These are phyloP conservation scores for Chenopodium album DNA, from an alignment of 148 eudicot species.

Conservation along the genomic window DNA sequence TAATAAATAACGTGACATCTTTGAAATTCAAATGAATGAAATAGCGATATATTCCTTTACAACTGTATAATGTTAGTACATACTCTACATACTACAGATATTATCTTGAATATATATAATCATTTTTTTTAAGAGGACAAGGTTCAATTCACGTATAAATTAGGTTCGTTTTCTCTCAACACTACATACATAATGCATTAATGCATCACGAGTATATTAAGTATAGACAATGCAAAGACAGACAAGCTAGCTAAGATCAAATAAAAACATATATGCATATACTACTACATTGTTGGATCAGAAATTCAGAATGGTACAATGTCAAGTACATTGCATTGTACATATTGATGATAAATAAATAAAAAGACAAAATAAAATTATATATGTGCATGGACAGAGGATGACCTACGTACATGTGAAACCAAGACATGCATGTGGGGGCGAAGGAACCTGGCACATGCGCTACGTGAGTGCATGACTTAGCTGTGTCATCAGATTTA, in stretches of 20 bases:
- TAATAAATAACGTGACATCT: neutral
- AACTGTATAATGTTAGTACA: too few species aligned
- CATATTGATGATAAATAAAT: neutral
- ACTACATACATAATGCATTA: neutral
- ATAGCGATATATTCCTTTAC: too few species aligned
- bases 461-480: constrained; percentile 50
- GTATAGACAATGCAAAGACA: neutral
- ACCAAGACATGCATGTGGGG: constrained; percentile 50
- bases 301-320: constrained; percentile 23
- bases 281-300: constrained; percentile 10
- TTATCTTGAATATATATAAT: neutral
- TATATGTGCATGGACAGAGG: constrained; percentile 35
- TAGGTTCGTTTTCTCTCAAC: too few species aligned
- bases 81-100: neutral
- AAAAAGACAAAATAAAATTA: neutral
- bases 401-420: constrained; percentile 63
- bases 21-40: too few species aligned
- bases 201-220: neutral
- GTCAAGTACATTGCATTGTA: constrained; percentile 38
- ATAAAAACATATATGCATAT: neutral
- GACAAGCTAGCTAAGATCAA: neutral
- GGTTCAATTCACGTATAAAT: too few species aligned
- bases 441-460: constrained; percentile 41
- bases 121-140: too few species aligned
- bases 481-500: constrained; percentile 19